These are phyloP conservation scores for Colletotrichum sojae DNA, from an alignment of 2,329 filamentous ascomycete species.

Conservation along the genomic window DNA sequence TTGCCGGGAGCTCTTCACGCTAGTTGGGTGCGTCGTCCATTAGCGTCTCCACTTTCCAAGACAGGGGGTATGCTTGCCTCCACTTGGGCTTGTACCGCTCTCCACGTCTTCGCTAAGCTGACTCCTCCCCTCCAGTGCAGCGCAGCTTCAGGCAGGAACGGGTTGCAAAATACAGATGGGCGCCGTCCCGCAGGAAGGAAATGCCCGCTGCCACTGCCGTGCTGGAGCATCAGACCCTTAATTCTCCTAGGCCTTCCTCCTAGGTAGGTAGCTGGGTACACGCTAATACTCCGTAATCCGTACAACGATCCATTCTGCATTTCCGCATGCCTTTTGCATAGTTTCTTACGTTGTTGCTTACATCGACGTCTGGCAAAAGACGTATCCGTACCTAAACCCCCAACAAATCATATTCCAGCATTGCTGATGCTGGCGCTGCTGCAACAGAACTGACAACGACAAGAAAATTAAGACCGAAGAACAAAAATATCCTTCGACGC, in stretches of 20 bases:
- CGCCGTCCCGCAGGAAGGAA: neutral
- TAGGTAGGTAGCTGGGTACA: neutral
- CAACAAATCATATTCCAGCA: too few species aligned
- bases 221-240: conserved; percentile 10
- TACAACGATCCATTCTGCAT: neutral
- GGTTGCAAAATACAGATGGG: neutral
- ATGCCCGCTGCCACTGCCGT: conserved; percentile 1
- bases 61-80: neutral
- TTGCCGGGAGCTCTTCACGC: neutral
- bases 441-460: neutral
- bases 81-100: neutral
- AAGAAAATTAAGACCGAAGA: conserved; percentile 9
- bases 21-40: neutral
- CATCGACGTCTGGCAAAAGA: too few species aligned
- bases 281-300: neutral
- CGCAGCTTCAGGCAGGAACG: too few species aligned
- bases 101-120: conserved; percentile 4
- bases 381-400: too few species aligned
- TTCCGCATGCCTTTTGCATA: conserved; percentile 1
- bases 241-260: conserved; percentile 15
- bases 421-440: neutral
- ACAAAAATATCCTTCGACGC: conserved; percentile 18
- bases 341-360: neutral
- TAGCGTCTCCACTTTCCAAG: neutral
- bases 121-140: conserved; percentile 14